Evolutionary conservation across 768 basidiomycete species (phyloP), one percentile per base, ranked within the genome.

Genomic region (Leccinum variicolor): DNA sequence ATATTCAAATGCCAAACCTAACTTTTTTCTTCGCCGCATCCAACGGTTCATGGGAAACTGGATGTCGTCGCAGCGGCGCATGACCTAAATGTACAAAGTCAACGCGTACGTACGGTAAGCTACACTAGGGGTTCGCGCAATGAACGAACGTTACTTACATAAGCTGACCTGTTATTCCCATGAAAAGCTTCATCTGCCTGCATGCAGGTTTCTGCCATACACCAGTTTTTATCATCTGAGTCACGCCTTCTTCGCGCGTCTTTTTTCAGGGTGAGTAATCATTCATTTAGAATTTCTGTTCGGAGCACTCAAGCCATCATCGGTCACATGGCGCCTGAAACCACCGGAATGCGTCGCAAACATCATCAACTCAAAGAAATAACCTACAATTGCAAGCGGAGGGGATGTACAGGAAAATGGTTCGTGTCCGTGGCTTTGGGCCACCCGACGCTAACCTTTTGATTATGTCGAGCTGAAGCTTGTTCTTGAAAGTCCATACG

Each of bases 351-450:
- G 29, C 31, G 6, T 62, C 54, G 39, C 56, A 36, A 13, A 25
- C 33, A 19, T 33, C 50, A 33, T 8, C 45, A 15, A 23, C 28
- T 6, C 25, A 43, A 28, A 48, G 39, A 29, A 39, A 48, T 31
- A 49, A 33, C 49, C 50, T 21, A 21, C 47, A 36, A 31, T 13
- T 31, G 31, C 13, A 33, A 29, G 25, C 55, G 58, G 53, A 52
- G n/a, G 43, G 7, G 11, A 66, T 66, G 66, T 39, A 68, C 28
- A 54, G 29, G 23, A 52, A 67, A 41, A 45, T 58, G 60, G 66
- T 69, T 39, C 49, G 67, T 62, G 21, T 45, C 13, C 31, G 2
- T 39, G 5, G 10, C 41, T 47, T 56, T 21, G 10, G 6, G 47
- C 55, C 11, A 26, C 21, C n/a, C 17, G 3, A 46, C 15, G 26